Conservation (phyloP, 768 basidiomycete genomes). For the Tylopilus felleus region DNA sequence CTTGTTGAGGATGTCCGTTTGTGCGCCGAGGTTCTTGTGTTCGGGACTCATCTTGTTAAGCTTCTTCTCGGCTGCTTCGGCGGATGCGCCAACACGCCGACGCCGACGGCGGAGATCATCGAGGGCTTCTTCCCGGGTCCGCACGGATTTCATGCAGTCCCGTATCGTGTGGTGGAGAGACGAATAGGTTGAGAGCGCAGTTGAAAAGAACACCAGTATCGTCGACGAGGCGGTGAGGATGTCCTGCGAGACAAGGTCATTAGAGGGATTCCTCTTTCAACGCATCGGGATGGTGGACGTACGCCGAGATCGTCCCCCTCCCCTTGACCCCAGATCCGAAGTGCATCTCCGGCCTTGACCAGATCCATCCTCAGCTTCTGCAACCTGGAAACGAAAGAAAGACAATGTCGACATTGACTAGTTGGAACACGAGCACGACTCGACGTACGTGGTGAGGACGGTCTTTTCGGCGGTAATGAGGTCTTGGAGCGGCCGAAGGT, state of each 20-base stretch:
- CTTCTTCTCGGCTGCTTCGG: constrained; percentile 85
- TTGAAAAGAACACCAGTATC: constrained; percentile 63
- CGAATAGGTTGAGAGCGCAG: constrained; percentile 67
- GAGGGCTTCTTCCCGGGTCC: constrained; percentile 79
- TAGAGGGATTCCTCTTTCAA: background rate
- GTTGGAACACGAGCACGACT: background rate
- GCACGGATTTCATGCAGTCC: constrained; percentile 72
- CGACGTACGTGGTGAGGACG: constrained; percentile 66
- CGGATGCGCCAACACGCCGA: constrained; percentile 60
- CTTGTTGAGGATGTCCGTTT: constrained; percentile 68
- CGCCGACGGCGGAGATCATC: constrained; percentile 73
- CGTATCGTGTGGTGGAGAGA: constrained; percentile 62
- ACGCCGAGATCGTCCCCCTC: constrained; percentile 85
- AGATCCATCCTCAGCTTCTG: constrained; percentile 66
- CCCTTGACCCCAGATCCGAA: constrained; percentile 69
- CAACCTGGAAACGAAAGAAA: constrained; percentile 46
- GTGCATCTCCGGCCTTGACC: constrained; percentile 65
- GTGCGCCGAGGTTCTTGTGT: constrained; percentile 74
- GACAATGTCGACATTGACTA: background rate
- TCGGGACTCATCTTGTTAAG: constrained; percentile 86
- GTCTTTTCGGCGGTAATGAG: constrained; percentile 87
- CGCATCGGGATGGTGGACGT: constrained; percentile 22
- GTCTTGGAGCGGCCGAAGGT: constrained; percentile 79
- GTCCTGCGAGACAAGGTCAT: constrained; percentile 46
- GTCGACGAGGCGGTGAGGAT: constrained; percentile 66